Base-by-base conservation (phyloP, 331 rosid species). In the Acacia pycnantha region DNA sequence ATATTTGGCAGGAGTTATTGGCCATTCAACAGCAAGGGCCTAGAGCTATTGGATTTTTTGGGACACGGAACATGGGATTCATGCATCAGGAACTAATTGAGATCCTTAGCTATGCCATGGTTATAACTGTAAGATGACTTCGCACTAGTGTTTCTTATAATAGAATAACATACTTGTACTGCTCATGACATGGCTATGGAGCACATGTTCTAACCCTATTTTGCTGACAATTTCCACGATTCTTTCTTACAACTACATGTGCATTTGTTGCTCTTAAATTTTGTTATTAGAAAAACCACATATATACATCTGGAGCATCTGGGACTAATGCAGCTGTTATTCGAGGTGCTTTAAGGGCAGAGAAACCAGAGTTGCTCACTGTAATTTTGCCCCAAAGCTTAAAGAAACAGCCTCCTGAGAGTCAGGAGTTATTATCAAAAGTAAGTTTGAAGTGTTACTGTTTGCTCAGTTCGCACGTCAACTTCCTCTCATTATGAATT, bases 11-110 rank as follows among this genome's bases (percentile, higher is more conserved):
- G 99, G 99, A 96, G 84, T 88, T 96, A 84, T 86, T 96, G 82
- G 99, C 99, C 82, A 96, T 96, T 91, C 99, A 96, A 84, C 98
- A 94, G 86, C 98, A 96, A 91, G 99, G 99, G 77, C 99, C 99
- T 58, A 88, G 99, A 90, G 82, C 99, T 80, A 94, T 96, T 76
- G 97, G 98, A 73, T 94, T 96, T 86, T 96, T 96, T 86, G 99
- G 98, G 81, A 96, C 99, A 5, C 86, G 98, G 81, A 96, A 94
- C 87, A 96, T 96, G 99, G 99, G 99, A 76, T 96, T 96, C 90
- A 91, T 96, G 98, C 98, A 96, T 83, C 99, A 96, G 87, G 92
- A 96, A 67, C 94, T 96, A 77, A 94, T 96, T 74, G 98, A 96
- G 90, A 96, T 96, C 88, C 98, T 96, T 78, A 96, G 99, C 90